phyloP scores from a whole-genome alignment of 305 asterid genomes.

The Rubia occidens region DNA sequence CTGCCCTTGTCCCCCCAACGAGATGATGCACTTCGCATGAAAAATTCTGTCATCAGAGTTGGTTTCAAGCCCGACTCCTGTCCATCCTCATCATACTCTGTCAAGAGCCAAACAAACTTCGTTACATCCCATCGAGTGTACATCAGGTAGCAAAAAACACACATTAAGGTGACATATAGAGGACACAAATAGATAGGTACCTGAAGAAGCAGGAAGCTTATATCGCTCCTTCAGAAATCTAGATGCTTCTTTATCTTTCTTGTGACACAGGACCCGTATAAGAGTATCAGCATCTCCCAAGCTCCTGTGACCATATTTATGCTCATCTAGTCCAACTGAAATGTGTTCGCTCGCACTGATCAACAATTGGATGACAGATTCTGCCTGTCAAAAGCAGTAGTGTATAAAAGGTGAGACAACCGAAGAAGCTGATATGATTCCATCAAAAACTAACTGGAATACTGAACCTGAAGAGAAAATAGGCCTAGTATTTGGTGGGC shows the following conservation, averaged over 20 bases:
- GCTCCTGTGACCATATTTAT: constrained; percentile 38
- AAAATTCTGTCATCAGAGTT: constrained; percentile 60
- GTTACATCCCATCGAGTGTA: constrained; percentile 4
- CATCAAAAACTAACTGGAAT: constrained; percentile 8
- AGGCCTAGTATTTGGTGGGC: constrained; percentile 60
- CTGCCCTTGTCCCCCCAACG: constrained; percentile 73
- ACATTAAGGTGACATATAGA: not conserved
- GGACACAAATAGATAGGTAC: constrained; percentile 22
- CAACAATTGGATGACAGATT: constrained; percentile 66
- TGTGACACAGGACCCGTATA: constrained; percentile 81
- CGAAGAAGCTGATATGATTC: constrained; percentile 6
- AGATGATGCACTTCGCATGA: constrained; percentile 35
- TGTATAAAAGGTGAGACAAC: constrained; percentile 18
- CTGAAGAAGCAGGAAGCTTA: constrained; percentile 80
- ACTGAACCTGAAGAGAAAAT: constrained; percentile 65
- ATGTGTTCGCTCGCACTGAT: constrained; percentile 69
- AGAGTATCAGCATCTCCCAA: constrained; percentile 76
- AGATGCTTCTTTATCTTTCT: constrained; percentile 79
- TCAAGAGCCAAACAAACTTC: constrained; percentile 3
- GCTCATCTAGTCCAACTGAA: constrained; percentile 39
- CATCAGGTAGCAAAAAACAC: not conserved
- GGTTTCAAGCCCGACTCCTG: constrained; percentile 46
- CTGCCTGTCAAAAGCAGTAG: constrained; percentile 43
- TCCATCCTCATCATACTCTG: constrained; percentile 63
- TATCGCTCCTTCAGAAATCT: constrained; percentile 71